Base-by-base conservation (phyloP, 371 early-diverging fungal species). In the Lichtheimia ramosa region DNA sequence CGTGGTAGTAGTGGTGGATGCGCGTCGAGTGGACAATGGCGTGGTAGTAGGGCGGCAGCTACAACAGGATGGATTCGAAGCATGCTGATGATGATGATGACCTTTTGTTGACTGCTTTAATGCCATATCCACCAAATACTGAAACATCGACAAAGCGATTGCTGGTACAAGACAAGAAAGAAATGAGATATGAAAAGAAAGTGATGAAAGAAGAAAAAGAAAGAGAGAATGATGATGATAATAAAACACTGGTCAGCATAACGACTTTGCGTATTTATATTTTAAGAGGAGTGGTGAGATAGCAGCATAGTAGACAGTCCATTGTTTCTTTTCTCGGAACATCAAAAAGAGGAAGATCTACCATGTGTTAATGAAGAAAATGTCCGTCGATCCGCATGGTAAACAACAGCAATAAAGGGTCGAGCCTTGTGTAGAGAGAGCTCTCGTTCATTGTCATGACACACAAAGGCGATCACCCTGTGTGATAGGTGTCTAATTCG, bases 281-380 rank as follows among this genome's bases (percentile, higher is more conserved):
- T 51, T 46, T 46, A 18, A 34, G 34, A 34, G 34, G 34, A 34
- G 34, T 34, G 34, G n/a, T n/a, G n/a, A n/a, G n/a, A 25, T 2
- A 8, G 34, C 34, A 10, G 34, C 34, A 34, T 34, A 46, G 21
- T 5, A 7, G 16, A 1, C 23, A 51, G 7, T 24, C 56, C 56
- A 55, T 55, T 55, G 56, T 55, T 41, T 55, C 43, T 54, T 54
- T 53, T 41, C 40, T 40, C 56, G 56, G 56, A 55, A 55, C 43
- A 43, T 55, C 43, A 43, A 55, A 53, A 53, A 40, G 27, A 53
- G 18, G 34, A 53, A 25, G 56, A 43, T 55, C 43, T 25, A 43
- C 43, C 56, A 55, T 55, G 56, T 55, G 56, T 55, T 41, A 14
- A 43, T 46, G n/a, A 42, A 55, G 56, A 43, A n/a, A 55, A 42